Base-by-base conservation (phyloP, 164 flowering plant species). In the Liquidambar formosana region DNA sequence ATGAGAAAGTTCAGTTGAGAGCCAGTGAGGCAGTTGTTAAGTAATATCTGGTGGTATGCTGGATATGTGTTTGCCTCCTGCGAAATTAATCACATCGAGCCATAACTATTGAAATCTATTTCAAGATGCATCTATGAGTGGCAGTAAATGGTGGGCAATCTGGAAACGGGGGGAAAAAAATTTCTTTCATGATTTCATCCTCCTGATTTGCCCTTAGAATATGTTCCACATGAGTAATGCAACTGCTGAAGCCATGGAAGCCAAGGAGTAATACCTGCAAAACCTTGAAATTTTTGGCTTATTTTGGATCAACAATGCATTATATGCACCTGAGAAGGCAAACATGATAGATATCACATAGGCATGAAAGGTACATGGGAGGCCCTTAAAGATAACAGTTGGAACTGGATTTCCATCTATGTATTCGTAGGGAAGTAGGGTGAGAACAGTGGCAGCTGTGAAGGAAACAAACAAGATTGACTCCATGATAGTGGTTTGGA, bases 391-490 rank as follows among this genome's bases (percentile, higher is more conserved):
- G 60, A 57, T 57, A 16, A 57, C 33, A 9, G 28, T 57, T 9
- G 28, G 60, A 23, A 57, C 60, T 22, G 38, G 60, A 26, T 57
- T 57, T 57, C 60, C 33, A 26, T 57, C 33, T 14, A 26, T 26
- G 15, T 11, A 26, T 15, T 57, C 60, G 15, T 25, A 23, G 33
- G 60, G 60, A 57, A 57, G 60, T 21, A 19, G 38, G 15, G 25
- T 25, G 60, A 57, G 16, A 57, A 25, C 6, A 15, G 60, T 23
- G 60, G 60, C 33, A 57, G 60, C 14, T 57, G 60, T 25, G 60
- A 57, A 57, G 60, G 38, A 21, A 4, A 57, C 33, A 22, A 57
- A 57, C 60, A 57, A 23, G 60, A 57, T 25, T 8, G 59, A 56
- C 59, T 56, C 59, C 59, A 56, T 56, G 57, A 19, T 52, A 2